Conservation (phyloP, 306 rosid genomes). For the Rubus parviflorus region DNA sequence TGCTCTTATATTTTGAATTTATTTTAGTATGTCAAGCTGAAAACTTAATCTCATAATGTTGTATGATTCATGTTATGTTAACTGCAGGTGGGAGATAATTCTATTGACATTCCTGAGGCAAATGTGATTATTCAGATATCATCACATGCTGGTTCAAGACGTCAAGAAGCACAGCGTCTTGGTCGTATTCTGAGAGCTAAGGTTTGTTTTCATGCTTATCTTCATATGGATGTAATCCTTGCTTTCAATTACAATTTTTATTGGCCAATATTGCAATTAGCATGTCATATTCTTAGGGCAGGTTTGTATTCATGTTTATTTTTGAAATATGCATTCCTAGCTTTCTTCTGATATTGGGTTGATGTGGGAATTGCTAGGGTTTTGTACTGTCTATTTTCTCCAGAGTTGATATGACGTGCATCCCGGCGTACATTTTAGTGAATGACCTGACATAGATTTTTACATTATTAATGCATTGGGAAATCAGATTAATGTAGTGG, state of each 20-base stretch:
- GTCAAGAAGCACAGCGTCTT: slow-evolving; percentile 98
- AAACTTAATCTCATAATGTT: neutral
- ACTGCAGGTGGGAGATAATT: slow-evolving; percentile 94
- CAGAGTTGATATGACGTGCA: neutral
- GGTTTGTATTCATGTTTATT: neutral
- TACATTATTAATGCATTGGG: neutral
- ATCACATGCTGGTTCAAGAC: slow-evolving; percentile 98
- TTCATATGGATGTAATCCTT: slow-evolving; percentile 5
- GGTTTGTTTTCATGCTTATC: slow-evolving; percentile 42
- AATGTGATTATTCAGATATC: slow-evolving; percentile 97
- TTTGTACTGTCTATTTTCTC: neutral
- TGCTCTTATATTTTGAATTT: neutral
- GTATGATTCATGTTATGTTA: neutral
- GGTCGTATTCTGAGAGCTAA: slow-evolving; percentile 99
- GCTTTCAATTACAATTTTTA: neutral
- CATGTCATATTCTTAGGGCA: neutral
- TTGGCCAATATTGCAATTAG: neutral
- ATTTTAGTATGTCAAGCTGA: neutral
- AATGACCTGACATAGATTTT: neutral
- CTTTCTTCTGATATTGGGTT: slow-evolving; percentile 2
- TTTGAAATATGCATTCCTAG: neutral
- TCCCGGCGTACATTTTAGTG: neutral
- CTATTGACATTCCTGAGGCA: slow-evolving; percentile 96
- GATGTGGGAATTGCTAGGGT: neutral
- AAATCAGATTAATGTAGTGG: neutral